phyloP scores from a whole-genome alignment of 805 yeast species.

The Wickerhamiella dianesei region DNA sequence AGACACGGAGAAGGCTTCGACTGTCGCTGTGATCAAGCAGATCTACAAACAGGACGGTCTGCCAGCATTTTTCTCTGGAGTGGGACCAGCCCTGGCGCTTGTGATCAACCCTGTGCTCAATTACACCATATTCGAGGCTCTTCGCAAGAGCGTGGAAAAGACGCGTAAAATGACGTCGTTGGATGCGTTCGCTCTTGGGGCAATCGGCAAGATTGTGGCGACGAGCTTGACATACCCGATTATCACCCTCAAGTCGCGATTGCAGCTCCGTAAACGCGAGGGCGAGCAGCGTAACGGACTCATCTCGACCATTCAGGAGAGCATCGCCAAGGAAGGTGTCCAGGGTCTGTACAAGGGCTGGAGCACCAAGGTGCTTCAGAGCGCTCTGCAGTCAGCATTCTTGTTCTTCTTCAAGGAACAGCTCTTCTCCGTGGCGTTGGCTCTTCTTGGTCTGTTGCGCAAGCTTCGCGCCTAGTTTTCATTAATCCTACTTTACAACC shows the following conservation, averaged over 20 bases:
- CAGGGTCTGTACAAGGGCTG: constrained; percentile 72
- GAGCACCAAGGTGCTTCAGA: constrained; percentile 63
- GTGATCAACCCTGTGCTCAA: constrained; percentile 85
- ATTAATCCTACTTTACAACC: constrained; percentile 3
- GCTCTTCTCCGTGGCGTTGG: constrained; percentile 46
- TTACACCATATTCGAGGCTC: constrained; percentile 81
- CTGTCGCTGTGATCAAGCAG: constrained; percentile 44
- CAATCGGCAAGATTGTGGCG: constrained; percentile 80
- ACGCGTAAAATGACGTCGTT: constrained; percentile 44
- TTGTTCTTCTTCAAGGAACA: constrained; percentile 85
- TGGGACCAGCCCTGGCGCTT: constrained; percentile 72
- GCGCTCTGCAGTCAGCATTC: constrained; percentile 79
- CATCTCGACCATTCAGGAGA: constrained; percentile 34
- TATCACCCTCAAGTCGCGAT: constrained; percentile 72
- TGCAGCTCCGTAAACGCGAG: constrained; percentile 49
- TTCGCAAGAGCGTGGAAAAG: constrained; percentile 50
- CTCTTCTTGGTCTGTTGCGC: constrained; percentile 35
- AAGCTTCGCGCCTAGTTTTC: constrained; percentile 1
- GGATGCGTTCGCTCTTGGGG: constrained; percentile 79
- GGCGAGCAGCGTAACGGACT: constrained; percentile 16
- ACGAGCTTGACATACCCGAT: constrained; percentile 84
- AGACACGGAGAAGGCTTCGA: constrained; percentile 28
- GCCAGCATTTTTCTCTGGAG: constrained; percentile 63
- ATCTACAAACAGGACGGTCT: constrained; percentile 62
- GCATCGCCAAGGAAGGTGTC: constrained; percentile 57